Evolutionary conservation across 257 asterid species (phyloP).

Genomic region (Solanum ossicruentum): DNA sequence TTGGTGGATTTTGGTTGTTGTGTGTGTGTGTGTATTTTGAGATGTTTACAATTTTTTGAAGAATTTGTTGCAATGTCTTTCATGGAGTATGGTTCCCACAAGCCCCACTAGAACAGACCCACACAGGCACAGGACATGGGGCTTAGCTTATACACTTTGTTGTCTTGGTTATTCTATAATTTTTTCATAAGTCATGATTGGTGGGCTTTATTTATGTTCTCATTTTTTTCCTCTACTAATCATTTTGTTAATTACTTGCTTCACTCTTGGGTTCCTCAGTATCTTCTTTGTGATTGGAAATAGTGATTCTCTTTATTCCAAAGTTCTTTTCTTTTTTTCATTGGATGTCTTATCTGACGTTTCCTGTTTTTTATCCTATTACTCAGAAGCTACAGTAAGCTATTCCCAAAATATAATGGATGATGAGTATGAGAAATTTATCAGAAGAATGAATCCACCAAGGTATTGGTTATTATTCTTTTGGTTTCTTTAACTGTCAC

Average conservation of each 20-base stretch:
- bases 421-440: conserved; percentile 82
- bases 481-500: not conserved
- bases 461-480: conserved; percentile 21
- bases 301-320: conserved; percentile 19
- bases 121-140: not conserved
- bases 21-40: not conserved
- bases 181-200: not conserved
- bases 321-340: not conserved
- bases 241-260: conserved; percentile 11
- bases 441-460: conserved; percentile 93
- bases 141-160: no score
- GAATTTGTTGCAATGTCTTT: not conserved
- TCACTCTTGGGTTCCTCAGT: conserved; percentile 19
- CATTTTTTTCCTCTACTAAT: not conserved
- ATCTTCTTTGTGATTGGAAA: conserved; percentile 31
- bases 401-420: conserved; percentile 55
- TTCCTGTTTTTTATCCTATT: not conserved
- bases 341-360: conserved; percentile 10
- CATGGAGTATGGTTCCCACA: not conserved
- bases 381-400: conserved; percentile 43
- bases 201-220: not conserved
- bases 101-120: not conserved
- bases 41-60: not conserved
- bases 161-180: not conserved
- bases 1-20: not conserved